phyloP scores from a whole-genome alignment of 1,284 basidiomycete genomes.

The Malassezia arunalokei region DNA sequence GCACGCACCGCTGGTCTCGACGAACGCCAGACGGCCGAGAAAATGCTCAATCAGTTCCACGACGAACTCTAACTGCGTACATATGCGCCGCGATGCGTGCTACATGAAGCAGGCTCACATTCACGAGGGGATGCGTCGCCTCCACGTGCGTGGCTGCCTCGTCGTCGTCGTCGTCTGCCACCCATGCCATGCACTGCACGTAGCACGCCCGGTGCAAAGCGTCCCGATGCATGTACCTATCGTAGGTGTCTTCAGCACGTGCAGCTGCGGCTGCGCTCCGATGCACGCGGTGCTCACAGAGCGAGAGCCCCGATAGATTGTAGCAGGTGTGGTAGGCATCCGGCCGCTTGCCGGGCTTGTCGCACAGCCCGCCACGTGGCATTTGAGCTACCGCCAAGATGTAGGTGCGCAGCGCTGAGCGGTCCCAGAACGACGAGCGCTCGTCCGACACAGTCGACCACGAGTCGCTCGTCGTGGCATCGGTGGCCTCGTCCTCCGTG shows the following conservation, averaged over 20 bases:
- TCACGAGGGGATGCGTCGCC: slow-evolving; percentile 14
- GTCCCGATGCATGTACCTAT: neutral
- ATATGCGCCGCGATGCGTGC: slow-evolving; percentile 1
- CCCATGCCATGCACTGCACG: slow-evolving; percentile 6
- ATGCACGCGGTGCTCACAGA: slow-evolving; percentile 31
- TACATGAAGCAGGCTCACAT: slow-evolving; percentile 3
- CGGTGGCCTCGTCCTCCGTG: slow-evolving; percentile 33
- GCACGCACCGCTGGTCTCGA: neutral
- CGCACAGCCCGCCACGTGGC: slow-evolving; percentile 63
- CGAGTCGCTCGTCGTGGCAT: neutral
- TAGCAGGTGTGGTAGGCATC: slow-evolving; percentile 46
- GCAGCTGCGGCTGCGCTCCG: slow-evolving; percentile 12
- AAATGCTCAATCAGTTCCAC: slow-evolving; percentile 16
- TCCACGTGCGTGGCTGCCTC: neutral
- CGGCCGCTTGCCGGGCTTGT: slow-evolving; percentile 80
- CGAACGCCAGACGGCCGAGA: slow-evolving; percentile 21
- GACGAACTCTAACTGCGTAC: slow-evolving; percentile 14
- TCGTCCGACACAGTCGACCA: slow-evolving; percentile 7
- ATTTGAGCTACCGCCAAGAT: slow-evolving; percentile 70
- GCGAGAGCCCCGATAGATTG: slow-evolving; percentile 38
- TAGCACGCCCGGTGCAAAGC: slow-evolving; percentile 3
- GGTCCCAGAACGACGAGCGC: slow-evolving; percentile 19
- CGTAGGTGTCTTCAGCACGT: neutral
- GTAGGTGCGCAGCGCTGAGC: slow-evolving; percentile 70
- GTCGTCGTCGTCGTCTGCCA: neutral